phyloP scores from a whole-genome alignment of 345 rosid genomes.

The Hibiscus mutabilis region DNA sequence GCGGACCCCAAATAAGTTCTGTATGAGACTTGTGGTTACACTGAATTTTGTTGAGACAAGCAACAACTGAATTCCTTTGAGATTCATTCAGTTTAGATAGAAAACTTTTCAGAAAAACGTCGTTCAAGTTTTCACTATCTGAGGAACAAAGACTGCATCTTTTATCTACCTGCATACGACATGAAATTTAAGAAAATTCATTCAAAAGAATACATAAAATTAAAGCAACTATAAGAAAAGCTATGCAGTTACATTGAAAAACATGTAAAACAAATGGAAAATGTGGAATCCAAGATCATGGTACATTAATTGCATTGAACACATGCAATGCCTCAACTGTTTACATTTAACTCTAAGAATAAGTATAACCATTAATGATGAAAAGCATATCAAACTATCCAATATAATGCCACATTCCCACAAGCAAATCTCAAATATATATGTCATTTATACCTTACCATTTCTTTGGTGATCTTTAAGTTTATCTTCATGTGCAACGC shows the following conservation, averaged over 20 bases:
- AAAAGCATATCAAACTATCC: neutral
- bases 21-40: conserved; percentile 25
- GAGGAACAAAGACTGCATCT: conserved; percentile 17
- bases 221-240: neutral
- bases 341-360: too few species aligned
- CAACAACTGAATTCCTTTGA: conserved; percentile 24
- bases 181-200: neutral
- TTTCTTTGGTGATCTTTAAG: conserved; percentile 19
- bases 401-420: neutral
- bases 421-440: neutral
- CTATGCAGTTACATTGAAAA: too few species aligned
- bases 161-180: conserved; percentile 23
- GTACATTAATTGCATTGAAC: neutral
- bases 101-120: neutral
- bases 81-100: conserved; percentile 23
- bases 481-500: conserved; percentile 25
- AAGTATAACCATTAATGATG: neutral
- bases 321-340: too few species aligned
- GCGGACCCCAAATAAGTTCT: conserved; percentile 48
- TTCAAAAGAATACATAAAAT: neutral
- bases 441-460: neutral
- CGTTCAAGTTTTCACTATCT: neutral
- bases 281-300: too few species aligned
- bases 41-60: conserved; percentile 19
- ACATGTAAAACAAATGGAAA: too few species aligned